Evolutionary conservation across 2,329 filamentous ascomycete species (phyloP).

Genomic region (Neophaeococcomyces mojaviensis): DNA sequence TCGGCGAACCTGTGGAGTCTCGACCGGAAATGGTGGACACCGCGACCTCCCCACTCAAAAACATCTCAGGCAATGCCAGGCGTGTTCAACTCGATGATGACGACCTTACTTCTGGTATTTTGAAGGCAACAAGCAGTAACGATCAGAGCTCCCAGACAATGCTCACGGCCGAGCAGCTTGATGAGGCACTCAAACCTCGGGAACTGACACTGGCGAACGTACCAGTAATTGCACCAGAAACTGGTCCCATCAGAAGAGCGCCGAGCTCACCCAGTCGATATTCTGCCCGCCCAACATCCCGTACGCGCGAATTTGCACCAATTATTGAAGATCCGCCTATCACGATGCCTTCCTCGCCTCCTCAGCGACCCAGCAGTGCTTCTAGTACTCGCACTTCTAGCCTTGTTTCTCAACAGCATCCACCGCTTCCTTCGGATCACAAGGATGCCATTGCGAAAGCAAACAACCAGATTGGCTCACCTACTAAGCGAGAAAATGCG

Average conservation of each 20-base stretch:
- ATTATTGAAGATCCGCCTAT: background rate
- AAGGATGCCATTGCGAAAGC: conserved; percentile 77
- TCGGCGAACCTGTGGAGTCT: conserved; percentile 46
- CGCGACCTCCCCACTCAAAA: conserved; percentile 46
- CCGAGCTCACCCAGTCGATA: conserved; percentile 5
- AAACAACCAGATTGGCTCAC: conserved; percentile 32
- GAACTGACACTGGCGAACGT: conserved; percentile 29
- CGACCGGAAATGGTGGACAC: conserved; percentile 27
- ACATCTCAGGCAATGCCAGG: conserved; percentile 53
- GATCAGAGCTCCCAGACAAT: conserved; percentile 77
- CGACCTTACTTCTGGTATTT: background rate
- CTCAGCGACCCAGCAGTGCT: conserved; percentile 62
- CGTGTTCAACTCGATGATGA: conserved; percentile 22
- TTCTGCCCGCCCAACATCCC: conserved; percentile 5
- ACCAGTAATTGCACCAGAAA: conserved; percentile 27
- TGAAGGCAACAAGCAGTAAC: conserved; percentile 32
- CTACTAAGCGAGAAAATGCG: conserved; percentile 7
- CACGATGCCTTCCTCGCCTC: conserved; percentile 26
- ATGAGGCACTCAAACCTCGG: conserved; percentile 52
- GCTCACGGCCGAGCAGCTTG: conserved; percentile 74
- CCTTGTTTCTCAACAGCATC: conserved; percentile 40
- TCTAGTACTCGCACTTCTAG: conserved; percentile 54
- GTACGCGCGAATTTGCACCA: background rate
- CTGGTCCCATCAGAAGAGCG: background rate
- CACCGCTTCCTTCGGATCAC: conserved; percentile 75